Base-by-base conservation (phyloP, 2,329 filamentous ascomycete genomes). In the Aspergillus tanneri region DNA sequence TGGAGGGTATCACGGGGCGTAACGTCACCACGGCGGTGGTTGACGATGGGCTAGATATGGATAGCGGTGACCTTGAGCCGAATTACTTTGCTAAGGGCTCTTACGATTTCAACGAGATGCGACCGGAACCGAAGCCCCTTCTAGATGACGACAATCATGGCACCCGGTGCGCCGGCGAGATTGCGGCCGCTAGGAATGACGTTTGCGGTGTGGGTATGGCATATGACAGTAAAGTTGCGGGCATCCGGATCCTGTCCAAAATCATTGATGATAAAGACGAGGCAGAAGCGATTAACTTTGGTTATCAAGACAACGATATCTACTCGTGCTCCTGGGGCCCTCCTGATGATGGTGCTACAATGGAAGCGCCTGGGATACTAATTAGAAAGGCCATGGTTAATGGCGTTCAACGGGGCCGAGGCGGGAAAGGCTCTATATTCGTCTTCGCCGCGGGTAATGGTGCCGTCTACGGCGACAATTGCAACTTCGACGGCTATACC, bases 301-400 rank as follows among this genome's bases (percentile, higher is more conserved):
- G 87, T 53, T 93, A 84, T 62, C 85, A 96, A 62, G 77, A 92
- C 52, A 99, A 96, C 66, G 84, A 96, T 51, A 97, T 99, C 50
- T 99, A 96, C 72, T 99, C 93, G 1, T 99, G 93, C 74, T 99
- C 93, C 0, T 99, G 93, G 93, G 93, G 93, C 0, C 93, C 93
- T 7, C 89, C 90, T 0, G 93, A 99, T 62, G 91, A 97, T 66
- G 93, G 93, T 37, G 78, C 79, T 52, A 90, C 90, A 19, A 99
- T 99, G 93, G 92, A 97, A 59, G 89, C 85, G 0, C 93, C 93
- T 0, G 89, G 90, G 4, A 82, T 95, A 45, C 77, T 99, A 16
- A 96, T 99, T 62, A 83, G 86, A 59, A 83, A 84, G 57, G 92
- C 93, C 22, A 96, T 99, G 85, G 77, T 96, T 42, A 93, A 93